Base-by-base conservation (phyloP, 805 yeast species). In the Candida endomychidarum region DNA sequence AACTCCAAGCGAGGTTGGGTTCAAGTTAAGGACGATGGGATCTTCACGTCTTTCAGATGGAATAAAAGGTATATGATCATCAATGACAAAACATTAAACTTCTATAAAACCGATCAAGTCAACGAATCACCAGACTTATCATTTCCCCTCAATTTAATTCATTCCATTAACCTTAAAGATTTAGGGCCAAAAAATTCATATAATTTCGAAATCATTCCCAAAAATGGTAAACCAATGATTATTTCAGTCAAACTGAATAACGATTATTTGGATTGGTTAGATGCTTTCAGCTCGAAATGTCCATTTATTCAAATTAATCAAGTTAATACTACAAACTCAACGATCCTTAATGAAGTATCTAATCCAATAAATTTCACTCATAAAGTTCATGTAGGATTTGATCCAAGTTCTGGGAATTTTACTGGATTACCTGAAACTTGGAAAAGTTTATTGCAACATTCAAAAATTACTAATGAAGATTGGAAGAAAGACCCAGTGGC, bases 321-420 rank as follows among this genome's bases (percentile, higher is more conserved):
- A 17, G 14, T 24, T 3, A 34, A 34, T 23, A 64, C 16, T 18
- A 9, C 25, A 8, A 12, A 23, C 3, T 5, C 25, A 31, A 32
- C 25, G n/a, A 29, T 29, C 17, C 22, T 29, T 8, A 29, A 29
- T 20, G 71, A 66, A 7, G 96, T 93, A 8, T 89, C 97, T 2
- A 82, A 81, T 27, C 99, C 99, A 6, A 86, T 91, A 12, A 90
- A 91, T 60, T 91, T 91, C 61, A 88, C 96, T 8, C 99, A 95
- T 59, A 86, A 83, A 55, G 96, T 90, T 12, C 93, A 86, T 58
- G 91, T 86, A 18, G 90, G 90, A 1, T 85, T 83, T 53, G 95
- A 86, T 58, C 91, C 93, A 3, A 81, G 85, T 20, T 75, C 74
- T 50, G 83, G 83, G 14, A 72, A 70, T 40, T 74, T 76, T 49